A percentile compares a stretch with the other conserved stretches of the same genome.
Evolutionary conservation across 1,284 basidiomycete genomes (phyloP).

Genomic region (Xerocomus amazonicus): DNA sequence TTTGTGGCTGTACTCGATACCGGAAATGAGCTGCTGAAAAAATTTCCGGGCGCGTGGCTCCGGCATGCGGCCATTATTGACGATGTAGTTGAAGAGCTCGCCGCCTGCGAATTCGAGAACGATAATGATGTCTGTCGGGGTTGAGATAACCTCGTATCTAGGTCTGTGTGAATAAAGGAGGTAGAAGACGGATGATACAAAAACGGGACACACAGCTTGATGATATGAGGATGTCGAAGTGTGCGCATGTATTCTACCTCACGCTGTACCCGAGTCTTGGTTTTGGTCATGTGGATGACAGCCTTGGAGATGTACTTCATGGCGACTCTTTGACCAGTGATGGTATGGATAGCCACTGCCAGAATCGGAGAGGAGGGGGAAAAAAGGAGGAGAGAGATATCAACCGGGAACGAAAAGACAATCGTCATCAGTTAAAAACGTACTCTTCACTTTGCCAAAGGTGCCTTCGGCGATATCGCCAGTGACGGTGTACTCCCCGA

Average conservation of each 20-base stretch:
- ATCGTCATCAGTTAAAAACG: conserved; percentile 35
- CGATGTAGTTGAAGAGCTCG: conserved; percentile 96
- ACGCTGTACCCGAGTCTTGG: conserved; percentile 87
- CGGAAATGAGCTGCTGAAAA: conserved; percentile 96
- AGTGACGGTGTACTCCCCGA: conserved; percentile 76
- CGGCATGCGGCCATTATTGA: conserved; percentile 82
- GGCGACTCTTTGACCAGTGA: conserved; percentile 94
- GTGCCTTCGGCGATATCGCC: conserved; percentile 84
- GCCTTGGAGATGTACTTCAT: conserved; percentile 98
- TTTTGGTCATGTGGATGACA: conserved; percentile 89
- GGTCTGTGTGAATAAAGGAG: conserved; percentile 10
- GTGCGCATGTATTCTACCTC: conserved; percentile 96
- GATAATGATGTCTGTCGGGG: conserved; percentile 91
- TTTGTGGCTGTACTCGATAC: conserved; percentile 92
- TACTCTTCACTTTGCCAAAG: conserved; percentile 98
- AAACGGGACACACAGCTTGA: conserved; percentile 74
- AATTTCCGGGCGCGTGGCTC: conserved; percentile 84
- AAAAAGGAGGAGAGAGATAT: conserved; percentile 6
- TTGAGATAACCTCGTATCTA: conserved; percentile 95
- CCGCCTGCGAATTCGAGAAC: conserved; percentile 92
- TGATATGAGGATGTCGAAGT: conserved; percentile 90
- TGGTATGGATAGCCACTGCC: conserved; percentile 87
- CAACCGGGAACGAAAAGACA: conserved; percentile 13
- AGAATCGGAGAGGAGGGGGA: not conserved
- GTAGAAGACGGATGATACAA: not conserved